Percentiles rank a stretch among this genome's conserved stretches.
phyloP scores from a whole-genome alignment of 1,139 yeast genomes.

The Debaryomyces sp. region DNA sequence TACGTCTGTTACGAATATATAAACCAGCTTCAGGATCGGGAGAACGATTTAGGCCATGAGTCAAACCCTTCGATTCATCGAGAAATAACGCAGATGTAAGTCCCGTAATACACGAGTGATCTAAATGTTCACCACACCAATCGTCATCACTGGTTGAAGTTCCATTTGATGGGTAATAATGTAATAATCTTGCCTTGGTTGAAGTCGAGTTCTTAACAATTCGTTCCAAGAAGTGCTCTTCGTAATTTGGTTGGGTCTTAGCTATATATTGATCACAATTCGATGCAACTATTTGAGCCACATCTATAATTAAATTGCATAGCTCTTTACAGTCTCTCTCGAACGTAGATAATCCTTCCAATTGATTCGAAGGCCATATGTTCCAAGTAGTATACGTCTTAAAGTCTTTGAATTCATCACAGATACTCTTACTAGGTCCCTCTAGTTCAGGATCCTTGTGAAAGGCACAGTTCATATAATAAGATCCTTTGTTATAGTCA shows the following conservation, averaged over 20 bases:
- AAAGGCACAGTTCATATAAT: slow-evolving; percentile 62
- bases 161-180: slow-evolving; percentile 45
- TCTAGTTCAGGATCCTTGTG: slow-evolving; percentile 45
- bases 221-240: slow-evolving; percentile 40
- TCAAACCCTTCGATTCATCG: slow-evolving; percentile 36
- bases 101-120: slow-evolving; percentile 66
- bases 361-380: slow-evolving; percentile 50
- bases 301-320: slow-evolving; percentile 51
- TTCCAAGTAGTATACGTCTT: slow-evolving; percentile 53
- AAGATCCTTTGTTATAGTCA: slow-evolving; percentile 61
- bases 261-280: slow-evolving; percentile 54
- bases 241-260: slow-evolving; percentile 29
- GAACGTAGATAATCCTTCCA: slow-evolving; percentile 28
- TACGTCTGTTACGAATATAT: slow-evolving; percentile 52
- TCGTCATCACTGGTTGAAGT: slow-evolving; percentile 27
- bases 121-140: slow-evolving; percentile 72
- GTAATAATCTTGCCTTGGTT: slow-evolving; percentile 61
- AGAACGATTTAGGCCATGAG: slow-evolving; percentile 24
- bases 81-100: slow-evolving; percentile 58
- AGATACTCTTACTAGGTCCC: slow-evolving; percentile 43
- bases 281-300: slow-evolving; percentile 53
- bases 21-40: slow-evolving; percentile 57
- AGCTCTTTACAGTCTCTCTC: slow-evolving; percentile 39
- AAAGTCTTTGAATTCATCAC: slow-evolving; percentile 33
- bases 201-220: slow-evolving; percentile 55